Conservation (phyloP, 192 early-diverging fungal genomes). For the Coemansia reversa region DNA sequence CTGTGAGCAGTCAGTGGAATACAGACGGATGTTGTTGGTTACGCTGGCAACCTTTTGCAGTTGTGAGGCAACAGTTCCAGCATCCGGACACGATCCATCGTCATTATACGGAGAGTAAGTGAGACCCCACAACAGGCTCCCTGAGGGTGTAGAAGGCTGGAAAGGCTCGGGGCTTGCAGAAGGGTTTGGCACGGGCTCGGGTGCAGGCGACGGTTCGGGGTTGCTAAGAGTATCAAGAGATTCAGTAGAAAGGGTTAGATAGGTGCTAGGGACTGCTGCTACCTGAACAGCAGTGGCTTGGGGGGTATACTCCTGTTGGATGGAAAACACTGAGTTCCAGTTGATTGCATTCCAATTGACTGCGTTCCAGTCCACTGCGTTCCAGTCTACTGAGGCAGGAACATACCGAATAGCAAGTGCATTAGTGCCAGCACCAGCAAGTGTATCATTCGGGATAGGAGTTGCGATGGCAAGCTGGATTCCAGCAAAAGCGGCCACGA, state of each 20-base stretch:
- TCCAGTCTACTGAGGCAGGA: conserved; percentile 25
- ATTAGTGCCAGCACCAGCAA: background rate
- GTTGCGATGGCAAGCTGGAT: conserved; percentile 9
- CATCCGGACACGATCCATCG: conserved; percentile 47
- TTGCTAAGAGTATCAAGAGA: background rate
- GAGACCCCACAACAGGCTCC: conserved; percentile 41
- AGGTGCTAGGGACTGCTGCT: background rate
- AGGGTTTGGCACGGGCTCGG: conserved; percentile 4
- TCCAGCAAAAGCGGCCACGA: conserved; percentile 8
- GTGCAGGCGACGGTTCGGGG: conserved; percentile 7
- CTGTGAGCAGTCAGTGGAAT: conserved; percentile 53
- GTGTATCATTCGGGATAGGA: background rate
- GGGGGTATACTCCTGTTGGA: conserved; percentile 1
- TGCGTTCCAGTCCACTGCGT: conserved; percentile 26
- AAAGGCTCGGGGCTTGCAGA: conserved; percentile 3
- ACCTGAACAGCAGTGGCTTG: background rate
- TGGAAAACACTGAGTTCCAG: conserved; percentile 28
- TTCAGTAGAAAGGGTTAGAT: background rate
- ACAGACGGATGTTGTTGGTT: conserved; percentile 48
- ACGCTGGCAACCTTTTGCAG: conserved; percentile 32
- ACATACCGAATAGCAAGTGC: conserved; percentile 21
- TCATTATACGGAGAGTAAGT: conserved; percentile 51
- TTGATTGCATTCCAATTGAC: conserved; percentile 23
- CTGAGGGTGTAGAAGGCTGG: background rate
- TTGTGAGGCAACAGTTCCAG: conserved; percentile 23